A percentile compares a stretch with the other conserved stretches of the same genome.
Evolutionary conservation across 2,329 filamentous ascomycete genomes (phyloP).

Genomic region (Phyllosticta paracitricarpa): DNA sequence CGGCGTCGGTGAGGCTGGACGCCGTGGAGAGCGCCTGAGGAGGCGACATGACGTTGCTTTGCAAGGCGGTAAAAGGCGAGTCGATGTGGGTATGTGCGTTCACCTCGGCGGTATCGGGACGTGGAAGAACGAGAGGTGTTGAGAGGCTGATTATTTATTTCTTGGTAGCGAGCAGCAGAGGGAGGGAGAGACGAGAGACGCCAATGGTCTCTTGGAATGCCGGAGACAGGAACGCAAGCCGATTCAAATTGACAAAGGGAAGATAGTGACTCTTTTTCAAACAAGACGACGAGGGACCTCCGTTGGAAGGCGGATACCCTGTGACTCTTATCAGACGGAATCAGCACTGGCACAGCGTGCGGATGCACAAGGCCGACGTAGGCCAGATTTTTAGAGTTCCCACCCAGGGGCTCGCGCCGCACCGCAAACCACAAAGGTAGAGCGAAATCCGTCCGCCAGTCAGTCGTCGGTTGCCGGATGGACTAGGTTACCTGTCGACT

Average conservation of each 20-base stretch:
- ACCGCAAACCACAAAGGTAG: neutral
- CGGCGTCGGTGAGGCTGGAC: constrained; percentile 25
- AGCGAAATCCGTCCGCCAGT: neutral
- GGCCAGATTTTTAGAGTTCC: neutral
- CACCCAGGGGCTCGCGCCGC: neutral
- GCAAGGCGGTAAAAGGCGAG: neutral
- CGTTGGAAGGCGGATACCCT: neutral
- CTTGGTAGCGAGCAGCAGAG: neutral
- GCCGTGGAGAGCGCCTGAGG: constrained; percentile 14
- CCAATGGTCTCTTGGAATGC: neutral
- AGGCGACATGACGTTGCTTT: neutral
- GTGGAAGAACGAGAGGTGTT: neutral
- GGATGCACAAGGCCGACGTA: neutral
- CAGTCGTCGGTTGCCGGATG: neutral
- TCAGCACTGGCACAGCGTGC: neutral
- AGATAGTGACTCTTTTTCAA: neutral
- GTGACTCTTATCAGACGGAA: neutral
- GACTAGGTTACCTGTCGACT: neutral
- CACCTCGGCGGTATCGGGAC: neutral
- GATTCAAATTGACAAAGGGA: neutral
- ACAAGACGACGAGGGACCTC: neutral
- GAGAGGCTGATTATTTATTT: neutral
- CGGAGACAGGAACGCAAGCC: neutral
- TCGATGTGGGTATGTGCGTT: neutral
- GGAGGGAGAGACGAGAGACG: neutral